Evolutionary conservation across 163 green algal species (phyloP).

Genomic region (Prototheca stagnorum): DNA sequence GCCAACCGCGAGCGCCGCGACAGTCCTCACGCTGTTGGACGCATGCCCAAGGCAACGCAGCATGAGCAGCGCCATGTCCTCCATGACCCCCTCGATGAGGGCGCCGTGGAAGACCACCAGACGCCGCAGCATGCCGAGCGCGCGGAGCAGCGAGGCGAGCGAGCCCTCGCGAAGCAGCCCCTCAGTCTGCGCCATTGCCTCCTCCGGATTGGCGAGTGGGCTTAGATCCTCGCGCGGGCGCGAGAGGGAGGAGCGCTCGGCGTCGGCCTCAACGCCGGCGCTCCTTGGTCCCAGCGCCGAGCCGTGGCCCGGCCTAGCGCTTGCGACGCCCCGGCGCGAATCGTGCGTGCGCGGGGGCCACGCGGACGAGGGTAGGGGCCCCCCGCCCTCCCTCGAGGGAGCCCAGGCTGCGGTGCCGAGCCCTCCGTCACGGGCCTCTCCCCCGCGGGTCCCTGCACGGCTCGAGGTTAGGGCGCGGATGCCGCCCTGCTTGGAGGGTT

Average conservation of each 20-base stretch:
- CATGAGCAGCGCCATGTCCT: conserved; percentile 1
- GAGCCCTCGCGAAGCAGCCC: not conserved
- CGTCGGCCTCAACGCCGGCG: not conserved
- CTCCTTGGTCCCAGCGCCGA: not conserved
- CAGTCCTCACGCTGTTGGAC: not conserved
- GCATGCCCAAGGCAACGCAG: not conserved
- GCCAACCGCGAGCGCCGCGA: not conserved
- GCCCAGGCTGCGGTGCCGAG: no score
- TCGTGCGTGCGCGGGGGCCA: no score
- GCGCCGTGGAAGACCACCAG: not conserved
- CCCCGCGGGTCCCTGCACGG: no score
- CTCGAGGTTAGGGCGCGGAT: no score
- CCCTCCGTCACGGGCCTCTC: no score
- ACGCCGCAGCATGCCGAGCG: not conserved
- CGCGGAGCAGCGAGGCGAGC: not conserved
- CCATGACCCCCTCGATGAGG: not conserved
- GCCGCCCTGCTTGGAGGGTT: no score
- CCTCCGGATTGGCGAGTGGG: conserved; percentile 1
- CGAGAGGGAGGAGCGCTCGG: no score
- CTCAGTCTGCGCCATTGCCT: not conserved
- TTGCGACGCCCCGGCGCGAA: no score
- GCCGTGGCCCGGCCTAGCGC: no score
- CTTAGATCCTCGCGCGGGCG: not conserved
- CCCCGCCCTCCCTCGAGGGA: no score
- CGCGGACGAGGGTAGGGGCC: no score